Evolutionary conservation across 1,139 yeast genomes (phyloP).

Genomic region (Saccharomycopsis hybrid): DNA sequence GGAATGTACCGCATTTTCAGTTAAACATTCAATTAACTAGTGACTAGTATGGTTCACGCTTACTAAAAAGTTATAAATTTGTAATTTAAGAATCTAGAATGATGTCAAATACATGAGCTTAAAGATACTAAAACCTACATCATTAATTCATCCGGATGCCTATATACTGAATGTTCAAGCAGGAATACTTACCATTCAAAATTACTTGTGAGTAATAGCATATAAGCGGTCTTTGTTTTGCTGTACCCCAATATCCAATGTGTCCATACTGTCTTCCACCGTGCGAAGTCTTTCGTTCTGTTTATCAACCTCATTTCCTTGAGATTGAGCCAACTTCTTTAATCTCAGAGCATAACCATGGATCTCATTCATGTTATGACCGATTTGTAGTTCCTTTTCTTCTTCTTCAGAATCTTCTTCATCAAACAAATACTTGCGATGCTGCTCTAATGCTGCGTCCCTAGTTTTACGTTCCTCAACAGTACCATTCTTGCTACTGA

Average conservation of each 20-base stretch:
- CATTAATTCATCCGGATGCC: no score
- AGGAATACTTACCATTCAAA: no score
- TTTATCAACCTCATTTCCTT: constrained; percentile 46
- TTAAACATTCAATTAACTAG: no score
- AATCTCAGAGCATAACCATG: constrained; percentile 42
- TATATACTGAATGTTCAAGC: no score
- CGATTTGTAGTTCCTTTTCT: constrained; percentile 53
- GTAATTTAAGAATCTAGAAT: no score
- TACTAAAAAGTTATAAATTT: no score
- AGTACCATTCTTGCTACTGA: constrained; percentile 26
- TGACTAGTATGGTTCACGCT: no score
- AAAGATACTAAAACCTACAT: no score
- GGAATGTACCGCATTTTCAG: no score
- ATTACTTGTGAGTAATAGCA: constrained; percentile 25
- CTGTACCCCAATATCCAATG: constrained; percentile 47
- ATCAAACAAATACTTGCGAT: constrained; percentile 42
- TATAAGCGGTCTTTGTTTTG: constrained; percentile 36
- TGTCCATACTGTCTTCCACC: constrained; percentile 47
- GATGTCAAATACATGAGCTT: no score
- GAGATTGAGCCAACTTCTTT: constrained; percentile 43
- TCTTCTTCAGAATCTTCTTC: constrained; percentile 59
- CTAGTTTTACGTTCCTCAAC: constrained; percentile 32
- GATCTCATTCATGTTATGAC: constrained; percentile 46
- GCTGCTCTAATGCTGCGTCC: constrained; percentile 31
- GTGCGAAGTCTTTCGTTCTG: constrained; percentile 48